Base-by-base conservation (phyloP, 192 early-diverging fungal genomes). In the Phycomyces nitens region DNA sequence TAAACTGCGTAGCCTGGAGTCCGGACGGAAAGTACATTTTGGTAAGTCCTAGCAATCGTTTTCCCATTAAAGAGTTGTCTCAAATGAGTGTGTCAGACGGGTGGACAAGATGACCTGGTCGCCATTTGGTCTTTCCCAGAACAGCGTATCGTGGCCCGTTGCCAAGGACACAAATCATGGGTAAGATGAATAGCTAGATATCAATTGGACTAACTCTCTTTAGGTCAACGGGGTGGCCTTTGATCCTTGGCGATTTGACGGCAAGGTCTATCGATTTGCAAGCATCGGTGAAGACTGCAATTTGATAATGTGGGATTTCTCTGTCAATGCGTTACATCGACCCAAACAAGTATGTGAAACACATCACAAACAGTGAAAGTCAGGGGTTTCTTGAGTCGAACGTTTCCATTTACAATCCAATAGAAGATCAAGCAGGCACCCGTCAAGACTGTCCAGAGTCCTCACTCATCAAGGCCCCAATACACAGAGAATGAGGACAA, bases 301-400 rank as follows among this genome's bases (percentile, higher is more conserved):
- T 58, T 62, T 99, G 1, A 71, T 91, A n/a, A 68, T 99, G 9
- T 97, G 96, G 94, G 96, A 99, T 70, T 96, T 99, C 71, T 89
- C 89, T 49, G 78, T 92, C 12, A 70, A 81, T 10, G 82, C 87
- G 0, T 69, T 97, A 26, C 89, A 89, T 60, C 80, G 88, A 11
- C 93, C 94, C 5, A 87, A 88, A 61, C 74, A 75, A 49, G 80
- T 81, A 81, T 65, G 77, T 68, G 22, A n/a, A 47, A 16, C 50
- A 50, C 15, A 56, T 47, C 2, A 2, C 2, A 34, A 34, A 34
- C 29, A 34, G 29, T 34, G 29, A 34, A 34, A 34, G 29, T 34
- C 29, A 34, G 29, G 29, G 29, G 29, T 44, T 64, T 50, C 10
- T 50, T 40, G n/a, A 24, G 39, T 42, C 27, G 38, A 56, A 56